phyloP scores from a whole-genome alignment of 371 early-diverging fungal genomes.

The Funneliformis caledonium region DNA sequence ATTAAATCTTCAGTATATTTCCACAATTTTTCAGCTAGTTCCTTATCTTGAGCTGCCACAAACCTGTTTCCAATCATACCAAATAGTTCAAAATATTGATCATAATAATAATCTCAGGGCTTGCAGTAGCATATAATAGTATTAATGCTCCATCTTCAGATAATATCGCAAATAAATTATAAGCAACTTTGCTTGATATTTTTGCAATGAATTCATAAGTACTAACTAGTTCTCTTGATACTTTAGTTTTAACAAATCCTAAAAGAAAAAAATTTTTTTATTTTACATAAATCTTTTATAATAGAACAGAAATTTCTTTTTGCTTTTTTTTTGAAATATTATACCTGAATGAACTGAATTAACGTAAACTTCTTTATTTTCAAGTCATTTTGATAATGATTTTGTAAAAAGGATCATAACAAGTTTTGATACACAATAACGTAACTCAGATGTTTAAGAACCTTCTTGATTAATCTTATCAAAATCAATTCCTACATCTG shows the following conservation, averaged over 20 bases:
- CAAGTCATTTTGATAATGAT: conserved; percentile 55
- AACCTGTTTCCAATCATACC: conserved; percentile 40
- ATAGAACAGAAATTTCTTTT: neutral
- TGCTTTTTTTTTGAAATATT: neutral
- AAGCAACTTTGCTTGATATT: neutral
- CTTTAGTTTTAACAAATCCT: conserved; percentile 54
- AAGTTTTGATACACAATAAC: conserved; percentile 66
- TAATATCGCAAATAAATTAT: conserved; percentile 37
- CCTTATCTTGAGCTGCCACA: conserved; percentile 10
- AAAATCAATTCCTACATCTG: conserved; percentile 42
- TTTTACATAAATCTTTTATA: neutral
- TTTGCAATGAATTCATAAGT: neutral
- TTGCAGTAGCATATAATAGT: conserved; percentile 66
- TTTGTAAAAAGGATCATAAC: conserved; percentile 67
- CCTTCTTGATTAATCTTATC: conserved; percentile 45
- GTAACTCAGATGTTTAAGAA: conserved; percentile 29
- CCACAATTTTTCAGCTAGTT: conserved; percentile 29
- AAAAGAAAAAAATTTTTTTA: neutral
- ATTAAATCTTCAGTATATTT: conserved; percentile 22
- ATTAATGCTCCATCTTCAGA: conserved; percentile 64
- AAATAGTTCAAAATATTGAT: conserved; percentile 55
- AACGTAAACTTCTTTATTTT: conserved; percentile 55
- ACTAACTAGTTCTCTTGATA: conserved; percentile 48
- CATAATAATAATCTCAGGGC: conserved; percentile 65
- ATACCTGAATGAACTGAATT: conserved; percentile 75